Evolutionary conservation across 371 early-diverging fungal species (phyloP).

Genomic region (Lichtheimia ramosa): DNA sequence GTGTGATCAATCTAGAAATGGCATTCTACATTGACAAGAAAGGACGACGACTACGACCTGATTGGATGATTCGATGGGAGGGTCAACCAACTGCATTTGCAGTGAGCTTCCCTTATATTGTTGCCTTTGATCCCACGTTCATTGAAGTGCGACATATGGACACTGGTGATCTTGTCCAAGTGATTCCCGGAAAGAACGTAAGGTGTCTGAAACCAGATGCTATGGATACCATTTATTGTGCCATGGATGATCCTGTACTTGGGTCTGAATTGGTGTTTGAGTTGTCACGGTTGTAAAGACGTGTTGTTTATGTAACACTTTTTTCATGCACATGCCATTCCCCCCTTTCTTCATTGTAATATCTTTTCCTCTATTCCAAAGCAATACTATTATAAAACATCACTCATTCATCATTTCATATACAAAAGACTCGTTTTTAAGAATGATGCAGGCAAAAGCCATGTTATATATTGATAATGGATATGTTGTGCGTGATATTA

Average conservation of each 20-base stretch:
- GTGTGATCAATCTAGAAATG: constrained; percentile 54
- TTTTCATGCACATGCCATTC: no score
- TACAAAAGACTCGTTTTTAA: no score
- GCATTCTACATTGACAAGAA: constrained; percentile 91
- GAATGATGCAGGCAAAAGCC: not conserved
- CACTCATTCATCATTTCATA: no score
- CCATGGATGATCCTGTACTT: constrained; percentile 27
- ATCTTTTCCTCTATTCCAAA: no score
- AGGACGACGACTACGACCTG: constrained; percentile 72
- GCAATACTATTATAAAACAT: not conserved
- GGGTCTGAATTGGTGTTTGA: constrained; percentile 29
- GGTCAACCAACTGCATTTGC: constrained; percentile 75
- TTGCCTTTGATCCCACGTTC: constrained; percentile 86
- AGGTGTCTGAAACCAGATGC: constrained; percentile 50
- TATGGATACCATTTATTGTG: constrained; percentile 45
- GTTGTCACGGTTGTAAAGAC: constrained; percentile 7
- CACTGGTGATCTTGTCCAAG: constrained; percentile 55
- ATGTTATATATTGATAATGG: not conserved
- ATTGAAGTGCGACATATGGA: constrained; percentile 88
- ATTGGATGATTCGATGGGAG: constrained; percentile 81
- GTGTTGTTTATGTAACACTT: no score
- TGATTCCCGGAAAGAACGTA: constrained; percentile 45
- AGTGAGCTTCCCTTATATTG: constrained; percentile 77
- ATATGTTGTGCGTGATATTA: not conserved
- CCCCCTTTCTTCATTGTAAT: no score